Evolutionary conservation across 1,284 basidiomycete genomes (phyloP), one percentile per base, ranked within the genome.

Genomic region (Cutaneotrichosporon mucoides): DNA sequence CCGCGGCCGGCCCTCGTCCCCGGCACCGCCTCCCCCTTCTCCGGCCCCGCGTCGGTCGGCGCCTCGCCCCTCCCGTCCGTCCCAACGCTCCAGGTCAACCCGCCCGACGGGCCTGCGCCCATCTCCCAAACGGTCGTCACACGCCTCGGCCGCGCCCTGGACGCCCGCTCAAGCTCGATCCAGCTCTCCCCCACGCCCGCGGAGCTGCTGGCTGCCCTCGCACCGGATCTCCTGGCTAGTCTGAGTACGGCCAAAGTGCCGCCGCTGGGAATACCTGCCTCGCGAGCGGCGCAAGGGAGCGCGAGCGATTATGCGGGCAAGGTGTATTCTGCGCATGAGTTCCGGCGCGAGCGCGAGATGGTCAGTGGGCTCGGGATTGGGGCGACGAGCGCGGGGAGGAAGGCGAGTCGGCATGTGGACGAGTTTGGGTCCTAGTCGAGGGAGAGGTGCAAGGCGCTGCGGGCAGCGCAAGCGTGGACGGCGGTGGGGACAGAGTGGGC

Each of bases 281-380:
- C 49, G 4, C n/a, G 45, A 5, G 58, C 53, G 2, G 53, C 37
- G 6, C 52, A 43, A 3, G 61, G 57, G 37, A 48, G 40, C 38
- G 63, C 63, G 6, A 58, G 55, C 11, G 57, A 62, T 49, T 65
- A 62, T 8, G 63, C 60, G 2, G 63, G 63, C 47, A 65, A 65
- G 24, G 63, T 65, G n/a, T 65, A 65, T 48, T 65, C 63, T 15
- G 58, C 60, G 38, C 60, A 65, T 58, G 63, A 65, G 59, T 65
- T 65, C 46, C 38, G 63, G 35, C 53, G 58, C 5, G 63, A 65
- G 46, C 38, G 63, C 34, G 63, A 65, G 34, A 58, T 58, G 2
- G 58, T 52, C n/a, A 48, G 41, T 9, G 63, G 63, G 8, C 54
- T 65, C 3, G 61, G 63, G 4, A 50, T 62, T 11, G 61, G 61